Conservation (phyloP, 495 filamentous ascomycete species). For the Penicillium argentinense region DNA sequence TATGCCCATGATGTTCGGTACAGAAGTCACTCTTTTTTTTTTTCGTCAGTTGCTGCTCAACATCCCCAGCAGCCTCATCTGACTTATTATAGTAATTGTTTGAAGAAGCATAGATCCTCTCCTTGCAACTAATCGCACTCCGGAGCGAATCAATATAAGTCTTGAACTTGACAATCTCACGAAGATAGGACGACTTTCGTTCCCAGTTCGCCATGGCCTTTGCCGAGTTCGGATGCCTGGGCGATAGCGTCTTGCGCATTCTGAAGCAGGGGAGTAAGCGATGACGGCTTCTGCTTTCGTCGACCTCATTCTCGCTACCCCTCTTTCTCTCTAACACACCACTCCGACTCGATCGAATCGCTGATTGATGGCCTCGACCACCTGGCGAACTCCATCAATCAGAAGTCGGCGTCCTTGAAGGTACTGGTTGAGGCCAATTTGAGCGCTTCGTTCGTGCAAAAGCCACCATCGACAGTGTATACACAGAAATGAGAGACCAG, state of each 20-base stretch:
- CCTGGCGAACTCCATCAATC: slow-evolving; percentile 86
- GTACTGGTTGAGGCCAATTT: slow-evolving; percentile 93
- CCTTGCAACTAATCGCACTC: slow-evolving; percentile 57
- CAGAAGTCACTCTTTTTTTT: no score
- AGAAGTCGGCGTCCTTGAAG: slow-evolving; percentile 94
- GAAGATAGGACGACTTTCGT: slow-evolving; percentile 84
- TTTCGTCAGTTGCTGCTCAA: neutral
- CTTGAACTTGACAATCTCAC: slow-evolving; percentile 95
- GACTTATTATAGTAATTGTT: slow-evolving; percentile 24
- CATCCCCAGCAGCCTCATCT: slow-evolving; percentile 4
- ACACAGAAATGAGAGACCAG: slow-evolving; percentile 93
- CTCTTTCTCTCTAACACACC: slow-evolving; percentile 87
- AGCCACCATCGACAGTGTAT: slow-evolving; percentile 95
- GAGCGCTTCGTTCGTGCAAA: slow-evolving; percentile 96
- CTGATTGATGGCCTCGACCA: slow-evolving; percentile 78
- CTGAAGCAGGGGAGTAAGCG: slow-evolving; percentile 69
- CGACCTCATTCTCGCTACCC: slow-evolving; percentile 90
- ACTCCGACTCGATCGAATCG: slow-evolving; percentile 73
- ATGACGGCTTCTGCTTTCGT: slow-evolving; percentile 91
- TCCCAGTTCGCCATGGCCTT: slow-evolving; percentile 97
- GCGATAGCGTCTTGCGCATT: slow-evolving; percentile 79
- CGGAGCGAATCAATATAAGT: slow-evolving; percentile 87
- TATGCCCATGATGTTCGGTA: no score
- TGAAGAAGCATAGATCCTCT: slow-evolving; percentile 45
- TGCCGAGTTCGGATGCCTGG: slow-evolving; percentile 71